Conservation (phyloP, 148 eudicot genomes). For the Rhododendron williamsianum region DNA sequence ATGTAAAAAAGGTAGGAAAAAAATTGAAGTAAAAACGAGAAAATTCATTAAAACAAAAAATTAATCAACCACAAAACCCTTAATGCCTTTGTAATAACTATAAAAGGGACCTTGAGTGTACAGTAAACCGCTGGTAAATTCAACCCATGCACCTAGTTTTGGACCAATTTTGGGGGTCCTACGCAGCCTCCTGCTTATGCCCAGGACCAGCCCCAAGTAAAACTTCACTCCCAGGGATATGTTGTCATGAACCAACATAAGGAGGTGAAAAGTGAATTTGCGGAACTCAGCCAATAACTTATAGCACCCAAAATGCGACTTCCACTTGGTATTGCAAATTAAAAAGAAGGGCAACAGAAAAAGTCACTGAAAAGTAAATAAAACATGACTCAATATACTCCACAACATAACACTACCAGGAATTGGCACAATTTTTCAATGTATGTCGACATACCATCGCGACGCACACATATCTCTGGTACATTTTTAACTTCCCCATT, state of each 20-base stretch:
- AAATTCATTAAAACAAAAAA: background rate
- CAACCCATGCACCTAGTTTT: background rate
- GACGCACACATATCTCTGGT: constrained; percentile 84
- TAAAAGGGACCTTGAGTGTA: background rate
- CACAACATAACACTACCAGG: background rate
- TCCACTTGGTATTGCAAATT: background rate
- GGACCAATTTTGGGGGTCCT: background rate
- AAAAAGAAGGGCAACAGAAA: background rate
- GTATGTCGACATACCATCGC: constrained; percentile 55
- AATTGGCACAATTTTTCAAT: background rate
- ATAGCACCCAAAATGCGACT: background rate
- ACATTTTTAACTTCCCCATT: constrained; percentile 69
- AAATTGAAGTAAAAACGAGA: background rate
- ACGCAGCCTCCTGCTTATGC: background rate
- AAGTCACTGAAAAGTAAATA: background rate
- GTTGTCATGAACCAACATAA: background rate
- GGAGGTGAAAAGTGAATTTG: background rate
- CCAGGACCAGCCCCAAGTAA: background rate
- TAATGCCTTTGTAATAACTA: background rate
- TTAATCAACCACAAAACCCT: background rate
- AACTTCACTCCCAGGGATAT: background rate
- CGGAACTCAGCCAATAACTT: background rate
- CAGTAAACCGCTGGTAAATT: background rate
- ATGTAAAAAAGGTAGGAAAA: background rate
- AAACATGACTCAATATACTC: background rate